Evolutionary conservation across 306 rosid species (phyloP).

Genomic region (Rosa lucieae): DNA sequence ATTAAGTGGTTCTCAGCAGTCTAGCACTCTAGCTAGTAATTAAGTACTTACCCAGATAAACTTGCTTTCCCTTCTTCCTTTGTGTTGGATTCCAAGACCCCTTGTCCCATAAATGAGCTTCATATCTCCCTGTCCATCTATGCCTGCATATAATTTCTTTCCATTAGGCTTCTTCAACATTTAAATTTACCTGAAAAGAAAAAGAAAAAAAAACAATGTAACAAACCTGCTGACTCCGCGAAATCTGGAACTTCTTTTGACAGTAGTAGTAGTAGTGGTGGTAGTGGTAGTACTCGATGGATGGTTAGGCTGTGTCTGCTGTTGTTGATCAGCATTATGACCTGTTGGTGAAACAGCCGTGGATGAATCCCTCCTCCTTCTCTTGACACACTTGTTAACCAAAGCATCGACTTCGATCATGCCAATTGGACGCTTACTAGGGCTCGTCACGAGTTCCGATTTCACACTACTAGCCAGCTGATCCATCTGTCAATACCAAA

Average conservation of each 20-base stretch:
- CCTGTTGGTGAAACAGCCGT: conserved; percentile 13
- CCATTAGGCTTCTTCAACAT: neutral
- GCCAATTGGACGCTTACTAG: conserved; percentile 34
- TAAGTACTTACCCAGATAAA: conserved; percentile 63
- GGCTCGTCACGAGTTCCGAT: conserved; percentile 33
- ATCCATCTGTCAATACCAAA: conserved; percentile 40
- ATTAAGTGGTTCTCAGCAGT: conserved; percentile 7
- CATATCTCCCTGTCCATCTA: conserved; percentile 48
- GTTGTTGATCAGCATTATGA: conserved; percentile 31
- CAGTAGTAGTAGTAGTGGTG: conserved; percentile 18
- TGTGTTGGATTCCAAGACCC: conserved; percentile 56
- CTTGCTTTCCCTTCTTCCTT: conserved; percentile 60
- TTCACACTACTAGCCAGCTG: conserved; percentile 29
- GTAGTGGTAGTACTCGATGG: conserved; percentile 21
- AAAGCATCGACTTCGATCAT: conserved; percentile 36
- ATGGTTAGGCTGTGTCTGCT: conserved; percentile 30
- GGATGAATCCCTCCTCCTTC: conserved; percentile 49
- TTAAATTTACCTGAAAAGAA: neutral
- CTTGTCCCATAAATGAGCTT: conserved; percentile 56
- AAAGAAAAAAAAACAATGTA: neutral
- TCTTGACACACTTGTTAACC: conserved; percentile 40
- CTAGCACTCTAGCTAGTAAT: conserved; percentile 11
- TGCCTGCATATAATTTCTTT: conserved; percentile 21
- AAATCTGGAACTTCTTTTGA: conserved; percentile 49
- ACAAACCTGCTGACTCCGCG: conserved; percentile 46